Evolutionary conservation across 2,329 filamentous ascomycete species (phyloP).

Genomic region (Alternaria brassicae): DNA sequence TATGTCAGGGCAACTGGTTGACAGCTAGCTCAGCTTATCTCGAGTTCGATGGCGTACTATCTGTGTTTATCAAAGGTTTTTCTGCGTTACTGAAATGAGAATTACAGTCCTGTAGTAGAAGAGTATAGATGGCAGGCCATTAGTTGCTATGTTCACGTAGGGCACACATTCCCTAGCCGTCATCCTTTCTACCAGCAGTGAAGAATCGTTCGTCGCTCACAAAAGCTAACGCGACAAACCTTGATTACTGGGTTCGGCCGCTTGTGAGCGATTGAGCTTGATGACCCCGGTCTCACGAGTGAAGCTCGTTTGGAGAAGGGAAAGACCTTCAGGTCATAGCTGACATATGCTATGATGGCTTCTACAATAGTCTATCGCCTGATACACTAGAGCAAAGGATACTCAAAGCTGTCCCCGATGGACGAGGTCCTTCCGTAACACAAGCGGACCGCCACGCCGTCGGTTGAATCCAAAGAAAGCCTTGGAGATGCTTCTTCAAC

Average conservation of each 20-base stretch:
- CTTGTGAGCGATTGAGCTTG: no score
- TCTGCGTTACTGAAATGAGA: conserved; percentile 19
- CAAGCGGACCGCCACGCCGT: conserved; percentile 43
- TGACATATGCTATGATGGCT: not conserved
- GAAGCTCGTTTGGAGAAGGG: not conserved
- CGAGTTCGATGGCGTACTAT: conserved; percentile 25
- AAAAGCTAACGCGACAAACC: no score
- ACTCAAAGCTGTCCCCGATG: conserved; percentile 1
- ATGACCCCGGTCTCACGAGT: no score
- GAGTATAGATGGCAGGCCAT: not conserved
- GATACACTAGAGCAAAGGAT: conserved; percentile 19
- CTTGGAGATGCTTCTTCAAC: conserved; percentile 19
- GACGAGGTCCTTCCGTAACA: conserved; percentile 2
- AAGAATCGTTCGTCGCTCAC: not conserved
- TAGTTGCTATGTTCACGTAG: not conserved
- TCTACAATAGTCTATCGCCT: conserved; percentile 9
- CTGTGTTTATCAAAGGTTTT: conserved; percentile 26
- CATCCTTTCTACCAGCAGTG: not conserved
- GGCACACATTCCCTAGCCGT: not conserved
- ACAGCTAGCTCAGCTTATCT: conserved; percentile 29
- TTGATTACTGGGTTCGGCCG: no score
- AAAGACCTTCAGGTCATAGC: not conserved
- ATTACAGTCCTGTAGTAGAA: conserved; percentile 1
- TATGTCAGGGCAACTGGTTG: conserved; percentile 26
- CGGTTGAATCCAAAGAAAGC: conserved; percentile 31